Conservation (phyloP, 2,329 filamentous ascomycete species). For the Beauveria bassiana region DNA sequence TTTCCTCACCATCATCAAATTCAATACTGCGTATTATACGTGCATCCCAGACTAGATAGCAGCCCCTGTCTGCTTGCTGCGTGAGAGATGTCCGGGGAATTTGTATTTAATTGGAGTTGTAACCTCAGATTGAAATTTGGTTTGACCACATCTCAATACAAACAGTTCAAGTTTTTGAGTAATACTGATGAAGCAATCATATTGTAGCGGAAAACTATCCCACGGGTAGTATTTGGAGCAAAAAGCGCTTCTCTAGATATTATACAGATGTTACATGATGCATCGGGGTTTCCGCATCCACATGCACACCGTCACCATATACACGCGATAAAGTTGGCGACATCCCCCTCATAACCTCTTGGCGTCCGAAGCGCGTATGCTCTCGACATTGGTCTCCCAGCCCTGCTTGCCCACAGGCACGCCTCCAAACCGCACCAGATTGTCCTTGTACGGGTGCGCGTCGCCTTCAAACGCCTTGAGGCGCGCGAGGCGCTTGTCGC, state of each 20-base stretch:
- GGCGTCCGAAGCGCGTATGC: slow-evolving; percentile 41
- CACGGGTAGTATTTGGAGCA: background rate
- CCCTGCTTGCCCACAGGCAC: slow-evolving; percentile 45
- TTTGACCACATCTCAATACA: background rate
- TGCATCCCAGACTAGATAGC: background rate
- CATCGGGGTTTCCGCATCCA: background rate
- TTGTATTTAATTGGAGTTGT: background rate
- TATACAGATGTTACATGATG: slow-evolving; percentile 3
- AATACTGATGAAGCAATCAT: background rate
- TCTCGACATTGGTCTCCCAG: slow-evolving; percentile 44
- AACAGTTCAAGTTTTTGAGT: background rate
- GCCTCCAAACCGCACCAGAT: slow-evolving; percentile 67
- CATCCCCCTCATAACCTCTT: slow-evolving; percentile 38
- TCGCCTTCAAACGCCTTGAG: slow-evolving; percentile 95
- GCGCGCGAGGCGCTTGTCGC: slow-evolving; percentile 78
- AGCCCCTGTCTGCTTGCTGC: background rate
- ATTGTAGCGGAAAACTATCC: background rate
- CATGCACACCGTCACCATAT: no score
- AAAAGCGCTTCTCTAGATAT: background rate
- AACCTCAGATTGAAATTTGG: no score
- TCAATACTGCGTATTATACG: background rate
- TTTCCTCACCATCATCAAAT: background rate
- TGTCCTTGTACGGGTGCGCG: slow-evolving; percentile 84
- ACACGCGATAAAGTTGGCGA: no score
- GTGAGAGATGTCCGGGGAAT: background rate